A percentile compares a stretch with the other conserved stretches of the same genome.
Evolutionary conservation across 2,329 filamentous ascomycete genomes (phyloP).

Genomic region (Teratosphaeria zuluensis): DNA sequence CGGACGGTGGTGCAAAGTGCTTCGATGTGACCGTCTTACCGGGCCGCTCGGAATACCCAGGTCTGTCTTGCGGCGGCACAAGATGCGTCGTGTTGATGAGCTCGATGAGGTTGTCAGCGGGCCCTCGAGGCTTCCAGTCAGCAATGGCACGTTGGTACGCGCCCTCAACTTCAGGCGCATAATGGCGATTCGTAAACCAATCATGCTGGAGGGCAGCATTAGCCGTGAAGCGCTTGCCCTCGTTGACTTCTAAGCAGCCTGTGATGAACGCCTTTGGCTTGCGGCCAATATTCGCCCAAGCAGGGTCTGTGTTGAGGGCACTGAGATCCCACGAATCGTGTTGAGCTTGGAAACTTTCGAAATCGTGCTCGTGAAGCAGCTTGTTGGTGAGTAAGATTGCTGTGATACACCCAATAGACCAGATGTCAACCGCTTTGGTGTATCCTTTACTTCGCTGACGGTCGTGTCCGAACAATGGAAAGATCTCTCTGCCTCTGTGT

Average conservation of each 20-base stretch:
- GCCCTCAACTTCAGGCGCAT: constrained; percentile 38
- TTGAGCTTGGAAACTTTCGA: neutral
- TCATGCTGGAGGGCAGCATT: constrained; percentile 43
- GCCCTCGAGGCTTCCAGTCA: constrained; percentile 38
- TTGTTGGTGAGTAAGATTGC: constrained; percentile 43
- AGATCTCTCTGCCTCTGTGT: constrained; percentile 27
- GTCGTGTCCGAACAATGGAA: constrained; percentile 12
- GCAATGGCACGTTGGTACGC: constrained; percentile 41
- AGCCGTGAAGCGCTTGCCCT: constrained; percentile 41
- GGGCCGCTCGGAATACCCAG: neutral
- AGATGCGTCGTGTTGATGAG: constrained; percentile 9
- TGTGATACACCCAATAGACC: constrained; percentile 50
- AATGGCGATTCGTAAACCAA: constrained; percentile 47
- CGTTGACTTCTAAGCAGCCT: constrained; percentile 41
- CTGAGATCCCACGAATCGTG: constrained; percentile 27
- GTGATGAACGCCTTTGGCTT: constrained; percentile 45
- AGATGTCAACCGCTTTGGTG: constrained; percentile 51
- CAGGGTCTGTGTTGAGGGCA: constrained; percentile 32
- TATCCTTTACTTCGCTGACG: constrained; percentile 34
- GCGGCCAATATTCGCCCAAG: constrained; percentile 31
- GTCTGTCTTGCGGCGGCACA: neutral
- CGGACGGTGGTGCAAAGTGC: neutral
- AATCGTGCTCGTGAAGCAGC: constrained; percentile 33
- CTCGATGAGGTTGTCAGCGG: constrained; percentile 5
- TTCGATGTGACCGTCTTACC: neutral